Evolutionary conservation across 1,139 yeast genomes (phyloP), one percentile per base, ranked within the genome.

Genomic region (Yamadazyma trypodendri): DNA sequence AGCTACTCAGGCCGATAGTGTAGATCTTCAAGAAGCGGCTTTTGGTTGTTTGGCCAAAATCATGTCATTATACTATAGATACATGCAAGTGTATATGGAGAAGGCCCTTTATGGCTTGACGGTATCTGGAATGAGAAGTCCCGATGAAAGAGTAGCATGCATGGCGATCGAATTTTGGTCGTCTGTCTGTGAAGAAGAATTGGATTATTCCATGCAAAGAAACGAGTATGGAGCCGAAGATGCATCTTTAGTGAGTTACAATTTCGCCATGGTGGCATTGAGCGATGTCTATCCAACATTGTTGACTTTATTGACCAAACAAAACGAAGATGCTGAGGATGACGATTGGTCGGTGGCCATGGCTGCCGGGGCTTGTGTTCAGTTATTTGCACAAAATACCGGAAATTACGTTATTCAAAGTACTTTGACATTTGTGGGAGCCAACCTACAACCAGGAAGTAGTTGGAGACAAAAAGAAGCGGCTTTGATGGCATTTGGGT

Each of bases 111-210:
- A 85, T 54, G 89, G 90, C 12, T 75, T 92, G 45, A 90, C 97
- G 2, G 90, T 90, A 32, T 70, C 81, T 22, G 97, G 97, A 29
- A 92, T 92, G 97, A 85, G 84, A 62, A 82, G 90, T 44, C 60
- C 69, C 24, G 87, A 88, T 62, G 96, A 87, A 56, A 79, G 79
- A 54, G 97, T 92, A 24, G 87, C 97, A 1, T 88, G 97, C 60
- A 90, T 92, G 96, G 97, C 98, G 18, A 95, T 92, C 37, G 98
- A 92, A 65, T 92, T 92, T 60, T 92, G 98, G 98, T 82, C 94
- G 43, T 88, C 97, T 21, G 94, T 92, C 15, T 89, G 97, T 66
- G 98, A 92, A 66, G 97, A 86, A 58, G 98, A 94, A 61, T 73
- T 86, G 47, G 96, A 87, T 47, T 81, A 87, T 44, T 77, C 82